phyloP scores from a whole-genome alignment of 2,329 filamentous ascomycete species.

The Pestalotiopsis sp. region DNA sequence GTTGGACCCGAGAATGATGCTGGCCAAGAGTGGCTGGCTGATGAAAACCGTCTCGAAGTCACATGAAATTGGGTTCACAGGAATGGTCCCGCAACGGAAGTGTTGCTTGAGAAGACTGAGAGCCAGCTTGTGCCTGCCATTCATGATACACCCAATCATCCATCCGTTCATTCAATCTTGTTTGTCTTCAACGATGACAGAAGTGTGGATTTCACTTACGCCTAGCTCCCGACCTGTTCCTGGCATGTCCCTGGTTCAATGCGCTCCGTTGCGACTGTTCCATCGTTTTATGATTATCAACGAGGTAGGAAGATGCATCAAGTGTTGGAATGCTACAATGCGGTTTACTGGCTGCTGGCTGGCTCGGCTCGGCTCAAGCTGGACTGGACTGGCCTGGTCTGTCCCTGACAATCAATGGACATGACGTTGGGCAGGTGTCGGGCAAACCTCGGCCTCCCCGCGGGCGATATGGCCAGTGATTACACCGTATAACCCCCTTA shows the following conservation, averaged over 20 bases:
- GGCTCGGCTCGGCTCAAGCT: not conserved
- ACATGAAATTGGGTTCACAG: not conserved
- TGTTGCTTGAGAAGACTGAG: too few species aligned
- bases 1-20: not conserved
- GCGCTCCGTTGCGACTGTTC: slow-evolving; percentile 3
- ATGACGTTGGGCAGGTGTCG: slow-evolving; percentile 1
- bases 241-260: slow-evolving; percentile 4
- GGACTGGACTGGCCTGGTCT: not conserved
- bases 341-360: not conserved
- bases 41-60: not conserved
- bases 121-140: too few species aligned
- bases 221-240: slow-evolving; percentile 10
- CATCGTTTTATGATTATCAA: not conserved
- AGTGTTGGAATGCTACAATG: not conserved
- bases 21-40: too few species aligned
- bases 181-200: not conserved
- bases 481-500: not conserved
- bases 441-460: slow-evolving; percentile 5
- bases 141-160: too few species aligned
- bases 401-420: not conserved
- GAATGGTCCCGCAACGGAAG: not conserved
- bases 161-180: too few species aligned
- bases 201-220: slow-evolving; percentile 7
- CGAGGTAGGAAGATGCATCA: not conserved
- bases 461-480: not conserved